Evolutionary conservation across 2,329 filamentous ascomycete species (phyloP).

Genomic region (Sporothrix euskadiensis): DNA sequence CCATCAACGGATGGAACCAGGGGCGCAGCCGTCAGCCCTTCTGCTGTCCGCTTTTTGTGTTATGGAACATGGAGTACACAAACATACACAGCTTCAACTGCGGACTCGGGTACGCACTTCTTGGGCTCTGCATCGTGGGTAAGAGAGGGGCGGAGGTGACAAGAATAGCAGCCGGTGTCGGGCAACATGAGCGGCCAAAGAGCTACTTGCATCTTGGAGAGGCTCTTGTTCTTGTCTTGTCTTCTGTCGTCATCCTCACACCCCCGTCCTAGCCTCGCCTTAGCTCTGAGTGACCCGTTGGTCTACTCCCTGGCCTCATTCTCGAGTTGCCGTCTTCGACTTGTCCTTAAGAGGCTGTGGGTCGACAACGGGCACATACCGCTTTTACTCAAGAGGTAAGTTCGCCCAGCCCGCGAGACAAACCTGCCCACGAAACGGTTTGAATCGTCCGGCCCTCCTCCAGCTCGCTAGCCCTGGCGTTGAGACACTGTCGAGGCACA

Average conservation of each 20-base stretch:
- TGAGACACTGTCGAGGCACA: neutral
- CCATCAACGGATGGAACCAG: neutral
- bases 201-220: neutral
- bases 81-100: neutral
- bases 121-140: neutral
- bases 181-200: neutral
- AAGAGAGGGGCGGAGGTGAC: neutral
- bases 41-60: neutral
- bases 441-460: neutral
- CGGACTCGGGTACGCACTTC: neutral
- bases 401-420: neutral
- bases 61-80: neutral
- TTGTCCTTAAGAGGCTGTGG: neutral
- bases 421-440: neutral
- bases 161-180: conserved; percentile 8
- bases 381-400: neutral
- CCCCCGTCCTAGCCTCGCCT: neutral
- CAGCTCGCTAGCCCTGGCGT: neutral
- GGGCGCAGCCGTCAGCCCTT: conserved; percentile 20
- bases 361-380: neutral
- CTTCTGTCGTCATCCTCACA: too few relatives aligned
- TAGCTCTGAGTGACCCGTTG: neutral
- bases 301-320: neutral
- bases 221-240: neutral
- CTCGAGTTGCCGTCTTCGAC: neutral